Evolutionary conservation across 768 basidiomycete species (phyloP).

Genomic region (Coprinopsis marcescibilis): DNA sequence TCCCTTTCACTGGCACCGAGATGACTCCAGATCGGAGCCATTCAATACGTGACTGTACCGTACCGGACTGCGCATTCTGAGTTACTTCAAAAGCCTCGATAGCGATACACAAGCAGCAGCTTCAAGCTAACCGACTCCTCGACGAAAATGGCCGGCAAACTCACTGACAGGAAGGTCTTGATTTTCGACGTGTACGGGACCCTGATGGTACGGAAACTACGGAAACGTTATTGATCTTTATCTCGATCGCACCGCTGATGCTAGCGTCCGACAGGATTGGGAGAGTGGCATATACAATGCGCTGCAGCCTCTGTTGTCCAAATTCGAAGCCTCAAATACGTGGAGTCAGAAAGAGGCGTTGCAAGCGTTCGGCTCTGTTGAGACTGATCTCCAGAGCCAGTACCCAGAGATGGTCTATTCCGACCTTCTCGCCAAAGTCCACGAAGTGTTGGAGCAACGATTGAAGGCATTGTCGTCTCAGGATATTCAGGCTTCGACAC

Average conservation of each 20-base stretch:
- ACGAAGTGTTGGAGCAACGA: conserved; percentile 31
- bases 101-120: too few species aligned
- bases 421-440: conserved; percentile 50
- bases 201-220: conserved; percentile 36
- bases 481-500: conserved; percentile 11
- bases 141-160: conserved; percentile 14
- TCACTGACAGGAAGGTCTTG: conserved; percentile 47
- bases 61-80: too few species aligned
- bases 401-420: conserved; percentile 56
- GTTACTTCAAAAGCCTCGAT: too few species aligned
- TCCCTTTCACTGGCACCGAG: too few species aligned
- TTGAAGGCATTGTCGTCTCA: conserved; percentile 26
- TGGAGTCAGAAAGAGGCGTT: conserved; percentile 52
- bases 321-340: conserved; percentile 30
- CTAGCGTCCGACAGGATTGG: conserved; percentile 48
- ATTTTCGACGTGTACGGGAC: conserved; percentile 79
- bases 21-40: too few species aligned
- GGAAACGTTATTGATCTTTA: background rate
- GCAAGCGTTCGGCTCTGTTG: conserved; percentile 44
- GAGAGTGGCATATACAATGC: conserved; percentile 58
- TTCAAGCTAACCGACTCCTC: too few species aligned
- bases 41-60: too few species aligned
- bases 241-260: background rate
- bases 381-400: conserved; percentile 51
- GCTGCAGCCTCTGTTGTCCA: conserved; percentile 46